Percentiles rank a stretch among this genome's conserved stretches.
phyloP scores from a whole-genome alignment of 345 rosid species.

The Syzygium oleosum region DNA sequence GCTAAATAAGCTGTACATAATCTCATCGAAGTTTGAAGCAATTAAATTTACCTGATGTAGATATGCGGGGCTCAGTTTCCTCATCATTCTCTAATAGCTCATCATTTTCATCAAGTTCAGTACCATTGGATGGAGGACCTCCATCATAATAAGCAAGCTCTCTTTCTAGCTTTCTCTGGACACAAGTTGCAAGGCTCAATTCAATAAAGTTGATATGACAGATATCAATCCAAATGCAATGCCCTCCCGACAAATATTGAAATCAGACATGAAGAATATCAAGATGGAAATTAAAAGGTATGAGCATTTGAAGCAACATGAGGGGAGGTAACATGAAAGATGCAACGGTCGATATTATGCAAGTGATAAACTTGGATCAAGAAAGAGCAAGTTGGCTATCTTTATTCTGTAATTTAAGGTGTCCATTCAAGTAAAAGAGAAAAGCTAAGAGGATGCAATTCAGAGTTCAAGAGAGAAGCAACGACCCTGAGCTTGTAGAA shows the following conservation, averaged over 20 bases:
- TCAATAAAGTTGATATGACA: neutral
- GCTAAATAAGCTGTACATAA: neutral
- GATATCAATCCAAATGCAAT: neutral
- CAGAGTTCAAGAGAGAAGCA: neutral
- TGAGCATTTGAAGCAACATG: neutral
- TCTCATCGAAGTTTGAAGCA: neutral
- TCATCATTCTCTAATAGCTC: slow-evolving; percentile 26
- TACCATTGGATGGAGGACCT: slow-evolving; percentile 22
- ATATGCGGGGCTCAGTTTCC: slow-evolving; percentile 13
- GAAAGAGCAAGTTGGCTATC: neutral
- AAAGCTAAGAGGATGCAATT: neutral
- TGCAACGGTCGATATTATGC: too few relatives aligned
- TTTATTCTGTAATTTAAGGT: neutral
- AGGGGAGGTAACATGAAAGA: neutral
- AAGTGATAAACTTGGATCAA: neutral
- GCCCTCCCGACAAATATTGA: neutral
- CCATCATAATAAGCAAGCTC: slow-evolving; percentile 33
- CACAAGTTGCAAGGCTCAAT: neutral
- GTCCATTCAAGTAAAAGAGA: neutral
- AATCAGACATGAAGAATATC: neutral
- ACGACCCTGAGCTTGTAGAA: neutral
- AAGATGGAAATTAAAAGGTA: neutral
- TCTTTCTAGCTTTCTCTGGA: slow-evolving; percentile 74
- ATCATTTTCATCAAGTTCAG: slow-evolving; percentile 23
- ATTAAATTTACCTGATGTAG: neutral